Evolutionary conservation across 176 grass and related monocot genomes (phyloP).

Genomic region (Hyparrhenia diplandra): DNA sequence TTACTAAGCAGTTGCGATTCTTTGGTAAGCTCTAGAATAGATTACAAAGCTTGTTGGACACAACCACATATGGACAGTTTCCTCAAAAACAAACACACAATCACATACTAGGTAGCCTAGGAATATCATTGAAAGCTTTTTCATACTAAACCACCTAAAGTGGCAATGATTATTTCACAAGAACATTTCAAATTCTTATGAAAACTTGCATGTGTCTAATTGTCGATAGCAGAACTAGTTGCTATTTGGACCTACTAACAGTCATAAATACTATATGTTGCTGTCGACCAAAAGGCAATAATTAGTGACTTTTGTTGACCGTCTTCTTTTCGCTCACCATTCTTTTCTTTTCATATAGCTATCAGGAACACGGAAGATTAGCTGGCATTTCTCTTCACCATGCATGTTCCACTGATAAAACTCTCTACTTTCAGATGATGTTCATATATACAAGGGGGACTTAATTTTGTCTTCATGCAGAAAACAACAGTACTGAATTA

Average conservation of each 20-base stretch:
- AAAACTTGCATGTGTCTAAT: not conserved
- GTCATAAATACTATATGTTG: slow-evolving; percentile 7
- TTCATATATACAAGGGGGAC: not conserved
- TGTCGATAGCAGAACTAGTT: not conserved
- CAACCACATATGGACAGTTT: not conserved
- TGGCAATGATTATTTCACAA: slow-evolving; percentile 1
- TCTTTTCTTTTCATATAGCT: slow-evolving; percentile 13
- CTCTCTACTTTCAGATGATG: not conserved
- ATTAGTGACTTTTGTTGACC: slow-evolving; percentile 35
- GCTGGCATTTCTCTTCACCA: not conserved
- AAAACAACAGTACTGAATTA: not conserved
- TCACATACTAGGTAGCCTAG: not conserved
- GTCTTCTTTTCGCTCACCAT: not conserved
- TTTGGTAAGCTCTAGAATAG: not conserved
- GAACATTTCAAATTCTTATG: not conserved
- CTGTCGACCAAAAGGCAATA: slow-evolving; percentile 30
- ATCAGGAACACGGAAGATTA: not conserved
- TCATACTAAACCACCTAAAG: not conserved
- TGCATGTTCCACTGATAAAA: not conserved
- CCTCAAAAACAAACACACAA: not conserved
- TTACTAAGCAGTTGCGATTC: not conserved
- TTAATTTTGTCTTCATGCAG: not conserved
- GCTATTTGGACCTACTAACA: not conserved
- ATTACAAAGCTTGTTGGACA: not conserved
- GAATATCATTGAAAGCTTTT: slow-evolving; percentile 24